Evolutionary conservation across 345 rosid species (phyloP).

Genomic region (Noccaea caerulescens): DNA sequence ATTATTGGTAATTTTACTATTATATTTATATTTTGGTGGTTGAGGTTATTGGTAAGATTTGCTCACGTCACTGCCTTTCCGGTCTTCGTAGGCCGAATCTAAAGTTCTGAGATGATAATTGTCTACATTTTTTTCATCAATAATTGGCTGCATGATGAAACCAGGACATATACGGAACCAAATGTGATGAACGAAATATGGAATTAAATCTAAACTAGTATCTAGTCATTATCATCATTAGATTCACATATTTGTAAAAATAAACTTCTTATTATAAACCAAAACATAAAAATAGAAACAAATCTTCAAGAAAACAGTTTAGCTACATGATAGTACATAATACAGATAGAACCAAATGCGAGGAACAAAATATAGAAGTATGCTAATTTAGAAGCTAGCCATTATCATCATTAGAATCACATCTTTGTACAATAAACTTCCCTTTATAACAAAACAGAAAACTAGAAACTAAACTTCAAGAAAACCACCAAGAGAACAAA

Average conservation of each 20-base stretch:
- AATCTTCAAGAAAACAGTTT: background rate
- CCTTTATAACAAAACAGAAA: background rate
- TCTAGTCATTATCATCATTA: background rate
- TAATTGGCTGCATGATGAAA: slow-evolving; percentile 3
- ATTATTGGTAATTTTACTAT: slow-evolving; percentile 12
- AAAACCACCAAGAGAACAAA: background rate
- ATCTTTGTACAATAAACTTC: slow-evolving; percentile 32
- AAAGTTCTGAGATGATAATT: background rate
- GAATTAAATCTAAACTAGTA: background rate
- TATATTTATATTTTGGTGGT: slow-evolving; percentile 10
- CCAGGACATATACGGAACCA: background rate
- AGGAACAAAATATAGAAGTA: slow-evolving; percentile 10
- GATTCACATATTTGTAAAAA: slow-evolving; percentile 19
- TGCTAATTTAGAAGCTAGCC: slow-evolving; percentile 9
- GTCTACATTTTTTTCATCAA: background rate
- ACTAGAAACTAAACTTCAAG: background rate
- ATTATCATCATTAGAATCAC: slow-evolving; percentile 28
- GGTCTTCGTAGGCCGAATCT: slow-evolving; percentile 36
- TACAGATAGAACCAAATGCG: background rate
- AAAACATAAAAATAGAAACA: background rate
- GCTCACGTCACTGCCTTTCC: slow-evolving; percentile 32
- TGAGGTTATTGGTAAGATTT: slow-evolving; percentile 36
- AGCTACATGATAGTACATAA: background rate
- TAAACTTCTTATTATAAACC: background rate
- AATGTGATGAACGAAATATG: slow-evolving; percentile 2